These are phyloP conservation scores for Amanita phalloides DNA, from an alignment of 768 basidiomycete species.

Conservation along the genomic window DNA sequence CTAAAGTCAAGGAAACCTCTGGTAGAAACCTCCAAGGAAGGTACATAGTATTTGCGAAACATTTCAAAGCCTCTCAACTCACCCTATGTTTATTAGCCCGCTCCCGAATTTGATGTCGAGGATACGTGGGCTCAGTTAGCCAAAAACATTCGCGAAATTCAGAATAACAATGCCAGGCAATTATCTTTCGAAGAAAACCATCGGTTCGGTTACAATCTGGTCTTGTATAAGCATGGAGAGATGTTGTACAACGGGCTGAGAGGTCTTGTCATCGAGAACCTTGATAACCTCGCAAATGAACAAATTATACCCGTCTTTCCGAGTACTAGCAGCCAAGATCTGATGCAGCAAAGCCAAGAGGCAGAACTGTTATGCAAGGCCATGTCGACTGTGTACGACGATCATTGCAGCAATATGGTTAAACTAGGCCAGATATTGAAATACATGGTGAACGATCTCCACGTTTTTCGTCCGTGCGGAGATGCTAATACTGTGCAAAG, in stretches of 20 bases:
- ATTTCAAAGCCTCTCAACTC: not conserved
- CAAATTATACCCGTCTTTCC: slow-evolving; percentile 81
- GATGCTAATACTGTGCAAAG: slow-evolving; percentile 27
- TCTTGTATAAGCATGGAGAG: slow-evolving; percentile 75
- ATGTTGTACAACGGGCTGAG: slow-evolving; percentile 81
- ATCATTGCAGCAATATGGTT: slow-evolving; percentile 81
- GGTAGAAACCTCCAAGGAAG: slow-evolving; percentile 37
- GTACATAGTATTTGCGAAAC: slow-evolving; percentile 13
- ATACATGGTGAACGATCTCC: slow-evolving; percentile 71
- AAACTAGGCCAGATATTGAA: slow-evolving; percentile 85
- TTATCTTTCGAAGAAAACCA: slow-evolving; percentile 78
- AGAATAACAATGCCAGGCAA: slow-evolving; percentile 83
- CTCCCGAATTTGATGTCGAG: slow-evolving; percentile 64
- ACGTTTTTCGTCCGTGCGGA: not conserved
- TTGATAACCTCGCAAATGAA: slow-evolving; percentile 66
- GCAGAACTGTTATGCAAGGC: slow-evolving; percentile 81
- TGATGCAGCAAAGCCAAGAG: slow-evolving; percentile 68
- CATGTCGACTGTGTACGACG: slow-evolving; percentile 82
- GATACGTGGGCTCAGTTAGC: slow-evolving; percentile 78
- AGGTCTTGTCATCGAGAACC: slow-evolving; percentile 69
- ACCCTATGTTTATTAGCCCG: slow-evolving; percentile 38
- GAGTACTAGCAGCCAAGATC: slow-evolving; percentile 51
- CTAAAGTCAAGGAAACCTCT: not conserved
- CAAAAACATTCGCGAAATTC: slow-evolving; percentile 86
- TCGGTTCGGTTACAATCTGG: slow-evolving; percentile 91